Evolutionary conservation across 257 asterid genomes (phyloP).

Genomic region (Mentha longifolia): DNA sequence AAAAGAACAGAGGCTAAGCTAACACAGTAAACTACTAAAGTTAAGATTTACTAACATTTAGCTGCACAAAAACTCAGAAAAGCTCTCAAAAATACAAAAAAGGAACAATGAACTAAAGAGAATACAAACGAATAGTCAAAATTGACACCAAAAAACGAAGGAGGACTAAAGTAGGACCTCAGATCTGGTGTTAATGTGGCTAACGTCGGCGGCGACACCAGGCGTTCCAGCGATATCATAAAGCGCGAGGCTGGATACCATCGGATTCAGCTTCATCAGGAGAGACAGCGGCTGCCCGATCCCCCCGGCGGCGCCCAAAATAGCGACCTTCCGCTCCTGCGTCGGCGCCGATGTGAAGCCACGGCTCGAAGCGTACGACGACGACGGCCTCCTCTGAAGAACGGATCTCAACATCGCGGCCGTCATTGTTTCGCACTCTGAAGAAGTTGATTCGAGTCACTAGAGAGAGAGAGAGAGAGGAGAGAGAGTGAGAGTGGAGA

Average conservation of each 20-base stretch:
- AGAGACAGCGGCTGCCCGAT: slow-evolving; percentile 90
- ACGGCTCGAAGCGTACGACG: slow-evolving; percentile 43
- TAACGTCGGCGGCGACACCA: slow-evolving; percentile 90
- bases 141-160: not conserved
- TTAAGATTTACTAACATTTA: not conserved
- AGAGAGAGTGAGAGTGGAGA: not conserved
- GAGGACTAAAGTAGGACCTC: slow-evolving; percentile 44
- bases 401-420: slow-evolving; percentile 68
- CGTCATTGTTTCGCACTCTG: slow-evolving; percentile 37
- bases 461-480: not conserved
- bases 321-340: slow-evolving; percentile 75
- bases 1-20: not conserved
- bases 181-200: slow-evolving; percentile 94
- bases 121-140: not conserved
- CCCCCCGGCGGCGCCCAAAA: slow-evolving; percentile 94
- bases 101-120: not conserved
- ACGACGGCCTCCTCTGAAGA: slow-evolving; percentile 46
- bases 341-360: slow-evolving; percentile 61
- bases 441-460: not conserved
- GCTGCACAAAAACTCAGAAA: not conserved
- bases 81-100: slow-evolving; percentile 4
- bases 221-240: slow-evolving; percentile 92
- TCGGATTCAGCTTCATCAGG: slow-evolving; percentile 87
- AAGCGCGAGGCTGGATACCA: slow-evolving; percentile 74
- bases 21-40: not conserved